Base-by-base conservation (phyloP, 352 stramenopile genomes). In the Albugo laibachii region DNA sequence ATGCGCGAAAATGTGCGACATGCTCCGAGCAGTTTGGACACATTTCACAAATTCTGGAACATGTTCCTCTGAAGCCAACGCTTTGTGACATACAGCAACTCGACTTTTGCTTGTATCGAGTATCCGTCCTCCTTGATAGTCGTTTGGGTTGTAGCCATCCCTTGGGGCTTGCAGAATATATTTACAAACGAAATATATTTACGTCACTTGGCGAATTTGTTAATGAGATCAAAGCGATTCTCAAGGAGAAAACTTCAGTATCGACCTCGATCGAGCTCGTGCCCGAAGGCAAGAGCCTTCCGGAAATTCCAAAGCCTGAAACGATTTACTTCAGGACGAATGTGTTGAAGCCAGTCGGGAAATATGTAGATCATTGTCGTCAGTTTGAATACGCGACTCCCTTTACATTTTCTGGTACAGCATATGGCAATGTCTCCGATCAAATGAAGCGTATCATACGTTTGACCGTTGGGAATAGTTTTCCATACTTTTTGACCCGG, bases 111-210 rank as follows among this genome's bases (percentile, higher is more conserved):
- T 43, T 24, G 3, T 43, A 43, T 24, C 16, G 20, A 24, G 20
- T 43, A 24, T 24, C 16, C 20, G 38, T 24, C 20, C 3, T 24
- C 3, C 8, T 24, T 10, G 38, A 19, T 24, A 19, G 20, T 24
- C 38, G 38, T 24, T 8, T 24, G 16, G 38, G 8, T 43, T 19
- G 16, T 24, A 43, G 3, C 8, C 3, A 3, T 43, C 24, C 24
- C 24, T 31, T 31, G 8, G 24, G 8, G 24, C 24, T 31, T 31
- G 8, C 16, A 43, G 72, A 83, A 36, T 85, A 66, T 48, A 75
- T 88, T 41, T 84, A 85, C 66, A 81, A 80, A 42, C 68, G 75
- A 4, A 77, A 54, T 49, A 69, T 65, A 27, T 85, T 80, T 50
- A 55, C 65, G 42, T 82, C 69, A 13, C 53, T 85, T 1, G 66